These are phyloP conservation scores for Microbotryomycetes sp. DNA, from an alignment of 1,284 basidiomycete species.

Conservation along the genomic window DNA sequence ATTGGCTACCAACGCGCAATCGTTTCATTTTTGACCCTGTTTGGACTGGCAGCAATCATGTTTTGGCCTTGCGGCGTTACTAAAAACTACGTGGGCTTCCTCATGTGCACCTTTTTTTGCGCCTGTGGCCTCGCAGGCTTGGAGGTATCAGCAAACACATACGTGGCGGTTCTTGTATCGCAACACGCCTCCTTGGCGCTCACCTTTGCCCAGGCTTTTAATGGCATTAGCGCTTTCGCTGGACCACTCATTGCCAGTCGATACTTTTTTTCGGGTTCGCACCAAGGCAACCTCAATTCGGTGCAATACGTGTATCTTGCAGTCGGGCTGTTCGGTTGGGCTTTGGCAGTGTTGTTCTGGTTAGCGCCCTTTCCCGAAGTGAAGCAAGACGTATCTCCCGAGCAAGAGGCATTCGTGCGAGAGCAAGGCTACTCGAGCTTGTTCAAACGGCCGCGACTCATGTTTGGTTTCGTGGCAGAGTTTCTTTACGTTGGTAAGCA, in stretches of 20 bases:
- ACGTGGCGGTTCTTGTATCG: constrained; percentile 60
- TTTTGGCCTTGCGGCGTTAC: constrained; percentile 50
- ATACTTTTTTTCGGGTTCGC: constrained; percentile 65
- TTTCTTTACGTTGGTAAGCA: constrained; percentile 2
- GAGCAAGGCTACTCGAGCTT: constrained; percentile 61
- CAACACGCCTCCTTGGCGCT: constrained; percentile 66
- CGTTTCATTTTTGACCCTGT: constrained; percentile 62
- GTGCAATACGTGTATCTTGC: constrained; percentile 78
- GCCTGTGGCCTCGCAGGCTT: constrained; percentile 61
- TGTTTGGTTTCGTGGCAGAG: constrained; percentile 49
- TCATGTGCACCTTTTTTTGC: constrained; percentile 48
- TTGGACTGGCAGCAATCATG: constrained; percentile 66
- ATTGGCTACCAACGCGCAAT: constrained; percentile 47
- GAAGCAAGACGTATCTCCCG: constrained; percentile 48
- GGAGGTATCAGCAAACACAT: constrained; percentile 66
- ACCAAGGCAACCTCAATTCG: constrained; percentile 57
- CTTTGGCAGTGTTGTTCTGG: constrained; percentile 62
- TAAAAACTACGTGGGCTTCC: constrained; percentile 59
- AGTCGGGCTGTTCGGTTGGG: constrained; percentile 57
- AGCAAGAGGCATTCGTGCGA: constrained; percentile 48
- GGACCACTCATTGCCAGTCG: constrained; percentile 70
- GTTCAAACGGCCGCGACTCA: constrained; percentile 47
- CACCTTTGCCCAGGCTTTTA: constrained; percentile 73
- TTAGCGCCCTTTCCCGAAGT: constrained; percentile 66
- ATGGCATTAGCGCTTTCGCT: constrained; percentile 67